phyloP scores from a whole-genome alignment of 305 asterid genomes.

The Fraxinus albicans region DNA sequence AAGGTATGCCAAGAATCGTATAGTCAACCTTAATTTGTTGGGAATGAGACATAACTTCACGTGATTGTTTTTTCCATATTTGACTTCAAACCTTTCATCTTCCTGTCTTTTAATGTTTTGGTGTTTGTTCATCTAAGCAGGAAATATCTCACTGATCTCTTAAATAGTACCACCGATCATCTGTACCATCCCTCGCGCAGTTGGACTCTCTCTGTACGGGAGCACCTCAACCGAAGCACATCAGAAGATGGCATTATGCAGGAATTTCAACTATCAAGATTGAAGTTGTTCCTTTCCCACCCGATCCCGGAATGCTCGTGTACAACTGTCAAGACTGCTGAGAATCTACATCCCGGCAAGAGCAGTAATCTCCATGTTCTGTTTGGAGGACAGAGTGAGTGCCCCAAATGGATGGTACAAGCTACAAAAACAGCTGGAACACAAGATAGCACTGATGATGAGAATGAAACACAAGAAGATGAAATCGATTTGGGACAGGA shows the following conservation, averaged over 20 bases:
- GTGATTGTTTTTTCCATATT: neutral
- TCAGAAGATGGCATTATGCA: constrained; percentile 66
- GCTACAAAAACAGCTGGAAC: constrained; percentile 30
- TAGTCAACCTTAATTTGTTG: neutral
- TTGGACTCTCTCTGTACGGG: constrained; percentile 72
- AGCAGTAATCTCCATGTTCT: constrained; percentile 38
- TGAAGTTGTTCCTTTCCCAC: constrained; percentile 72
- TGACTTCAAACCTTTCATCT: neutral
- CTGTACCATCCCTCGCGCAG: constrained; percentile 79
- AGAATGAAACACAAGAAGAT: constrained; percentile 51
- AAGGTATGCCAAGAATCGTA: neutral
- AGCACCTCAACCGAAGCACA: constrained; percentile 79
- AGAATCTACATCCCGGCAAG: constrained; percentile 35
- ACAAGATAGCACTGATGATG: neutral
- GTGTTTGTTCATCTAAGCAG: constrained; percentile 38
- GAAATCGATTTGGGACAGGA: constrained; percentile 50
- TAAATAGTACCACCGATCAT: constrained; percentile 66
- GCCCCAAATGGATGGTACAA: constrained; percentile 60
- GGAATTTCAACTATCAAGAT: constrained; percentile 42
- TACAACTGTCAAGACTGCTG: constrained; percentile 45
- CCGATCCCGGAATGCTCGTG: constrained; percentile 89
- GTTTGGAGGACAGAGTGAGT: constrained; percentile 52
- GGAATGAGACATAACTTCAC: neutral
- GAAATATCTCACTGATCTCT: constrained; percentile 63
- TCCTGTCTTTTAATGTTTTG: neutral